Percentiles rank a stretch among this genome's conserved stretches.
phyloP scores from a whole-genome alignment of 805 yeast genomes.

The Saccharomycopsis babjevae region DNA sequence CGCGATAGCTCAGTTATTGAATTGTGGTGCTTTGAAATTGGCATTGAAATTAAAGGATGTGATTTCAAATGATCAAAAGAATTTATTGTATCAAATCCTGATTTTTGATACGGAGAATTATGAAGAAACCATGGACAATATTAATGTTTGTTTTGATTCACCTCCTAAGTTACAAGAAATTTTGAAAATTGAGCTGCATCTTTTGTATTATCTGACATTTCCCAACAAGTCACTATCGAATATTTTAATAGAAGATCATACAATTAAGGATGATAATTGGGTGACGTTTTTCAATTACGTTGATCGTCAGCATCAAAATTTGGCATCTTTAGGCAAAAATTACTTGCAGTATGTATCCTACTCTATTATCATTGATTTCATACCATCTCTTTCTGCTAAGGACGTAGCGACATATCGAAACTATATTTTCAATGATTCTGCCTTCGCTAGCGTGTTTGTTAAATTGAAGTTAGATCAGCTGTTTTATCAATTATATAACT shows the following conservation, averaged over 20 bases:
- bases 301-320: conserved; percentile 1
- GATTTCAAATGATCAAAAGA: not conserved
- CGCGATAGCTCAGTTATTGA: not conserved
- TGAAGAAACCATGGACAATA: not conserved
- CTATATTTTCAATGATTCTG: not conserved
- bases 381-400: not conserved
- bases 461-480: not conserved
- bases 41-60: not conserved
- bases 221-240: not conserved
- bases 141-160: not conserved
- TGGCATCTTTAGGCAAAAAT: not conserved
- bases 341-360: not conserved
- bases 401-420: not conserved
- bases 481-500: not conserved
- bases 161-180: not conserved
- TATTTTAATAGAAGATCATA: not conserved
- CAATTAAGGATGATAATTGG: not conserved
- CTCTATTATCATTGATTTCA: not conserved
- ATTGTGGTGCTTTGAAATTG: not conserved
- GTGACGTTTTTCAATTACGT: not conserved
- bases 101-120: not conserved
- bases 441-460: not conserved
- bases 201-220: not conserved
- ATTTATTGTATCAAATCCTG: not conserved
- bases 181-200: not conserved